Evolutionary conservation across 2,329 filamentous ascomycete species (phyloP), one percentile per base, ranked within the genome.

Genomic region (Sporothrix schenckii): DNA sequence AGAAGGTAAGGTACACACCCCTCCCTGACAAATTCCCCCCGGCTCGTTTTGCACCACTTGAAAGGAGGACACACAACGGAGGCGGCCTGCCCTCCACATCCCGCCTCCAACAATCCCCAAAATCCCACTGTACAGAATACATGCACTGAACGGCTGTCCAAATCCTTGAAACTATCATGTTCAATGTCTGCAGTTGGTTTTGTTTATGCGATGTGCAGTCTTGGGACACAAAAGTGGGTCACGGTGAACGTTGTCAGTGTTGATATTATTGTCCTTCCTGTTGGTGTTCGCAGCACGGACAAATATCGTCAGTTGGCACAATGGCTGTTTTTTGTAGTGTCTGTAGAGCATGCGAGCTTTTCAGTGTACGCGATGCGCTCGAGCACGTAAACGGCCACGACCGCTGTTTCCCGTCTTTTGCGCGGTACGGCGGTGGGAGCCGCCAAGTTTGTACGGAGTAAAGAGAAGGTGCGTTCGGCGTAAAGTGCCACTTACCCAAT

Each of bases 171-270:
- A 4, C 6, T 34, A 9, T 6, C 7, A 34, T 34, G 7, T 34
- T 34, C 34, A 34, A 7, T 9, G 34, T 34, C 1, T 34, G 27
- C 27, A 7, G 1, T 34, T 34, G 34, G 4, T 13, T 14, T 41
- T 61, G 52, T 61, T 61, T 61, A 44, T 34, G 56, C 44, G 56
- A 61, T 44, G 21, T n/a, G 34, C 19, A 44, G 34, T 44, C 27
- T 3, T 10, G 34, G 44, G 13, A n/a, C 19, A 24, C 34, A 44
- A 9, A 41, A 3, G 34, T 2, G 34, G 34, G 6, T 1, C 34
- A 34, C 1, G 6, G 6, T 34, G 34, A 34, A 34, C 5, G 34
- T 9, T 34, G 34, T 34, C 4, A 34, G 4, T 34, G 34, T 9
- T 34, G 34, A 34, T 3, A 34, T 34, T 34, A 34, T 34, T 34